A percentile compares a stretch with the other conserved stretches of the same genome.
Conservation (phyloP, 805 yeast genomes). For the Candida tammaniensis region DNA sequence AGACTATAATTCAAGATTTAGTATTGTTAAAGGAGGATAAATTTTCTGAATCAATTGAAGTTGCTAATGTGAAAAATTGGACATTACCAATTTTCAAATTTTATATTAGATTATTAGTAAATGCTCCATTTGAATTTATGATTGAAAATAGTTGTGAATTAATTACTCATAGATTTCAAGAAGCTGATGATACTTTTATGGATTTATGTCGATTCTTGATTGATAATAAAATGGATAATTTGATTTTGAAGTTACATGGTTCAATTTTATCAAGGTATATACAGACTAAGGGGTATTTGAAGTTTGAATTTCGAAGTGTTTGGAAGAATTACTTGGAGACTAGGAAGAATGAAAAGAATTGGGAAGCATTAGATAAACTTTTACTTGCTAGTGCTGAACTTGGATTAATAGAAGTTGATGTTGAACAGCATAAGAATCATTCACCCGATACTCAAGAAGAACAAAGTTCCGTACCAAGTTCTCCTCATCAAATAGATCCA, state of each 20-base stretch:
- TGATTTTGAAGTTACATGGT: conserved; percentile 15
- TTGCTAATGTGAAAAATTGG: conserved; percentile 28
- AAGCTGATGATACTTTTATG: conserved; percentile 15
- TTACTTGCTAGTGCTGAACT: conserved; percentile 3
- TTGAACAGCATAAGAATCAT: no score
- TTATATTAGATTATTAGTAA: conserved; percentile 30
- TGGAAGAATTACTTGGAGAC: conserved; percentile 7
- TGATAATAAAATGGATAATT: conserved; percentile 23
- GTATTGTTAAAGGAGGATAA: conserved; percentile 22
- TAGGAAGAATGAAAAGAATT: conserved; percentile 2
- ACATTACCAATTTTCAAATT: conserved; percentile 27
- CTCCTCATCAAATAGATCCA: conserved; percentile 2
- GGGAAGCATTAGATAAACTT: conserved; percentile 7
- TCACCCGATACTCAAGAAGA: no score
- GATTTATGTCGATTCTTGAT: conserved; percentile 22
- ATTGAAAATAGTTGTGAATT: conserved; percentile 22
- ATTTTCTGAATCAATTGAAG: conserved; percentile 18
- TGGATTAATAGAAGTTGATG: not conserved
- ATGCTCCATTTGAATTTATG: conserved; percentile 31
- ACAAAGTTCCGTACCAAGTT: no score
- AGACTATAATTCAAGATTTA: conserved; percentile 29
- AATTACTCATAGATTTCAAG: conserved; percentile 18
- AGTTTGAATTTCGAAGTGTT: conserved; percentile 5
- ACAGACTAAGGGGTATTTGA: not conserved
- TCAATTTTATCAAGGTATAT: conserved; percentile 6